These are phyloP conservation scores for Chrysophaeum taylorii DNA, from an alignment of 352 stramenopile species.

Conservation along the genomic window DNA sequence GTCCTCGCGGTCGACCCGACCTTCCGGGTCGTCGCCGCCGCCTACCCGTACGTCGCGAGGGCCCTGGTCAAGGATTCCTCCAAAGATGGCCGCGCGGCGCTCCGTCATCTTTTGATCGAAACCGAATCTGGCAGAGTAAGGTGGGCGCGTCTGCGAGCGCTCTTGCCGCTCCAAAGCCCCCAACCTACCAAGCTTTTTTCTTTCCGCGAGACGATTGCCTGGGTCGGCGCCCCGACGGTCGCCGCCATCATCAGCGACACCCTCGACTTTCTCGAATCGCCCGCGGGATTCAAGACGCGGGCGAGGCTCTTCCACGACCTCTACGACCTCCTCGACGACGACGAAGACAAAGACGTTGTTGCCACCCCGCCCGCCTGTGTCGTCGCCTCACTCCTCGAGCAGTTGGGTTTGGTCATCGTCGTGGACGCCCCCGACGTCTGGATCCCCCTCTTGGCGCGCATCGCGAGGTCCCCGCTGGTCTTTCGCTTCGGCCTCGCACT, in stretches of 20 bases:
- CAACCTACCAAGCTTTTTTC: too few relatives aligned
- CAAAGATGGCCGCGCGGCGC: neutral
- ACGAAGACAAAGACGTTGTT: too few relatives aligned
- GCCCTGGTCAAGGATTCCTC: neutral
- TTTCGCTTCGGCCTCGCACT: too few relatives aligned
- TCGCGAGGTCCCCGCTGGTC: neutral
- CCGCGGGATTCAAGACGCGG: too few relatives aligned
- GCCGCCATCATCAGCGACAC: neutral
- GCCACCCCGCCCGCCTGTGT: too few relatives aligned
- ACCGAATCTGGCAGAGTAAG: neutral
- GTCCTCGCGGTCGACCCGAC: slow-evolving; percentile 21
- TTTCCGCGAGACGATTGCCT: neutral
- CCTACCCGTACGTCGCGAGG: slow-evolving; percentile 23
- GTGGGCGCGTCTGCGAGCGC: neutral
- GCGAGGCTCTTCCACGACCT: too few relatives aligned
- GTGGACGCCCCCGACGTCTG: neutral
- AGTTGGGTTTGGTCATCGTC: neutral
- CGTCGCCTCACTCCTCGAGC: neutral
- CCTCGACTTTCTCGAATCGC: too few relatives aligned
- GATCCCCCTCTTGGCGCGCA: neutral
- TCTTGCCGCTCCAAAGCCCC: neutral
- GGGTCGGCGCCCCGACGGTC: neutral
- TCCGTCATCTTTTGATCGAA: neutral
- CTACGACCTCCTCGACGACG: too few relatives aligned
- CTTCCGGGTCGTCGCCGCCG: slow-evolving; percentile 23